Base-by-base conservation (phyloP, 805 yeast species). In the Grigorovia humatica region DNA sequence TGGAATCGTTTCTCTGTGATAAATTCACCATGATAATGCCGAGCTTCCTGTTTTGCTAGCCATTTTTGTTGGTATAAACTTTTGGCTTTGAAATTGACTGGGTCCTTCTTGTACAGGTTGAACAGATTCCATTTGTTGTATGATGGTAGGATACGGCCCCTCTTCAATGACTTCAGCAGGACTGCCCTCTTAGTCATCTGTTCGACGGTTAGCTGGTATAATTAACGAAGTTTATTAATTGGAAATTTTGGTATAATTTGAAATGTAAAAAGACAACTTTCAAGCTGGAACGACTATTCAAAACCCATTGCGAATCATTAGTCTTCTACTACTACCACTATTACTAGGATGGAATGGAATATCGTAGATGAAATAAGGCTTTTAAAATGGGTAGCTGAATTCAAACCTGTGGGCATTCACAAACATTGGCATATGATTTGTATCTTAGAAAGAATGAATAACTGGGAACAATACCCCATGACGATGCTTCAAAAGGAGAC, bases 1-100 rank as follows among this genome's bases (percentile, higher is more conserved):
- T 85, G 84, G 83, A 89, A 86, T 64, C 90, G 80, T 18, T 79
- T 73, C 67, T 93, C 99, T 0, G 91, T 85, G 51, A 91, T 68
- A 66, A 85, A 88, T 63, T 93, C 98, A 60, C 99, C 99, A 67
- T 91, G 99, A 68, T 91, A 91, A 1, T 91, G 84, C 70, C 99
- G 80, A 8, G 97, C 83, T 65, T 90, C 96, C 65, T 81, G 84
- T 68, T 93, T 91, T 49, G 96, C 83, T 7, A 76, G 71, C 91
- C 96, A 93, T 70, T 89, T 88, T 69, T 91, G 96, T 70, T 88
- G 96, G 70, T 76, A 93, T 53, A 88, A 73, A n/a, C 95, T 80
- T 69, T 79, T 78, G 4, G 81, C 75, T 55, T 74, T 72, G 64
- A 78, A 78, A 51, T 67, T 72, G 40, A 77, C 70, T 54, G 74